phyloP scores from a whole-genome alignment of 177 flowering plant species.

The Tripterygium wilfordii region DNA sequence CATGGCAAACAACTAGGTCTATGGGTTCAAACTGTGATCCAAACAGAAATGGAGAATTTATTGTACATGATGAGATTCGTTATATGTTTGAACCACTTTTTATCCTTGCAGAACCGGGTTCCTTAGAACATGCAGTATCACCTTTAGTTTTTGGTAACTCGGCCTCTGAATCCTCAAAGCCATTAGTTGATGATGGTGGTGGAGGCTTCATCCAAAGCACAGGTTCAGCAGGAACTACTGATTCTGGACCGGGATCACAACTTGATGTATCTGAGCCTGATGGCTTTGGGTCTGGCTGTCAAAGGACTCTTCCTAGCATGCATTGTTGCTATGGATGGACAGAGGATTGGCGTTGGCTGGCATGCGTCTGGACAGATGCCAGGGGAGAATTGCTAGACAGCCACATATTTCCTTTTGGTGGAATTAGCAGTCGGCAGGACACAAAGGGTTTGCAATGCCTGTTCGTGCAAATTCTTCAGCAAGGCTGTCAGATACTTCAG shows the following conservation, averaged over 20 bases:
- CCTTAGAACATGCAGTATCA: conserved; percentile 61
- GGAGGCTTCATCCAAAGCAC: conserved; percentile 44
- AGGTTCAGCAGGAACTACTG: conserved; percentile 43
- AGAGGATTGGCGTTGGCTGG: conserved; percentile 99
- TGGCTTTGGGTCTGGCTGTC: conserved; percentile 40
- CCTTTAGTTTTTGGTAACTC: conserved; percentile 32
- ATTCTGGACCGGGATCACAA: conserved; percentile 53
- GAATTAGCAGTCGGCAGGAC: conserved; percentile 94
- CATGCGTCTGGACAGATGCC: conserved; percentile 97
- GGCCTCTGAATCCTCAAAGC: conserved; percentile 45
- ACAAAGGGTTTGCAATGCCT: conserved; percentile 92
- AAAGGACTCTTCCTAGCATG: conserved; percentile 55
- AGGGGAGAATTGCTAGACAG: conserved; percentile 95
- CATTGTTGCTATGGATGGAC: conserved; percentile 99
- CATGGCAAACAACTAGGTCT: conserved; percentile 74
- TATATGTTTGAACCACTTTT: conserved; percentile 95
- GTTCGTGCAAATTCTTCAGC: conserved; percentile 87
- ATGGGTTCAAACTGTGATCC: conserved; percentile 62
- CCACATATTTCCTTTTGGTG: conserved; percentile 94
- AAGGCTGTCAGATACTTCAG: conserved; percentile 88
- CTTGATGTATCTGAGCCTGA: conserved; percentile 61
- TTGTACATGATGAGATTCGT: conserved; percentile 50
- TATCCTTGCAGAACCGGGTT: conserved; percentile 88
- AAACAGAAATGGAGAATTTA: conserved; percentile 46
- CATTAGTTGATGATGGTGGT: conserved; percentile 48